Evolutionary conservation across 2,329 filamentous ascomycete species (phyloP), one percentile per base, ranked within the genome.

Genomic region (Trematosphaeria pertusa): DNA sequence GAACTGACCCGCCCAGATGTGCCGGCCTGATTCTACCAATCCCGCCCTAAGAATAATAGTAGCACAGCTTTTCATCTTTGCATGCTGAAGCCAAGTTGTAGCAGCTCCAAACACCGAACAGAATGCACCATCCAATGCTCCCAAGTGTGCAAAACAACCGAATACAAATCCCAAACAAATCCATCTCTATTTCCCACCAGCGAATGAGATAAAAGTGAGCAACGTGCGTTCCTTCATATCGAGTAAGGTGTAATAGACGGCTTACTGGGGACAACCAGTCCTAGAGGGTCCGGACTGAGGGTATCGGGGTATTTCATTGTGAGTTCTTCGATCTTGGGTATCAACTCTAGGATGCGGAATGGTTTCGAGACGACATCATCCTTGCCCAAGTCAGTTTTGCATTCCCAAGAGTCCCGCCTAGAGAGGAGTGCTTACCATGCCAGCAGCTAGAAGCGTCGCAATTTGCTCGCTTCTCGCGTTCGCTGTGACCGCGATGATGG

Each of bases 341-440:
- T 67, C 19, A 80, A 58, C 32, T 80, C 77, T 3, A 71, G 69
- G 22, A 79, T 79, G n/a, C 77, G 65, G 53, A 80, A 80, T 0
- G 78, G 78, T 51, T 80, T 80, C 20, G 67, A 72, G 3, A 80
- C 76, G 3, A 80, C 77, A 54, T 79, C 76, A 49, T 80, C 77
- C 74, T 76, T 19, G 6, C 1, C 17, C 7, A 7, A 26, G 41
- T 47, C 41, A 54, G 51, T 30, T 4, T 21, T 12, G 12, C 4
- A 8, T 5, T 30, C 11, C 24, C 10, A 10, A 10, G 10, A 48
- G 39, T 3, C 22, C 24, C 17, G 24, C n/a, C 8, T 35, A 26
- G 5, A 37, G 24, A 11, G 30, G n/a, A 11, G 19, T 18, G 49
- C 61, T 45, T 44, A 65, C 63, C 72, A 74, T 73, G 19, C 72